Evolutionary conservation across 2,329 filamentous ascomycete genomes (phyloP).

Genomic region (Colletotrichum sp.): DNA sequence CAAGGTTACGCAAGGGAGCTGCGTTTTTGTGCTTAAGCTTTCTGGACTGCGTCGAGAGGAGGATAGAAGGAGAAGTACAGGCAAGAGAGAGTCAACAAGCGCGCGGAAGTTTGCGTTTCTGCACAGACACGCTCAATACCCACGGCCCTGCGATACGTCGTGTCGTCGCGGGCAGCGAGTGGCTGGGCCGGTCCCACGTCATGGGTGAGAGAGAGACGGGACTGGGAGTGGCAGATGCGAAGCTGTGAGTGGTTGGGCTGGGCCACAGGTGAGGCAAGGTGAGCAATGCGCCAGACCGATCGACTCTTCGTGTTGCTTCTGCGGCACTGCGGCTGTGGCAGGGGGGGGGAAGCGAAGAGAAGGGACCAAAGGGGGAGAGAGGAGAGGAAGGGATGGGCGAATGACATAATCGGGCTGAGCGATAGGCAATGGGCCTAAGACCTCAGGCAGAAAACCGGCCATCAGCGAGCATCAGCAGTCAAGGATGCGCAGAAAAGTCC

Average conservation of each 20-base stretch:
- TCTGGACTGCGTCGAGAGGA: not conserved
- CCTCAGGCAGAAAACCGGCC: not conserved
- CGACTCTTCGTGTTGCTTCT: not conserved
- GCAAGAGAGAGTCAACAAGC: not conserved
- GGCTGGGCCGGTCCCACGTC: not conserved
- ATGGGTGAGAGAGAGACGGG: not conserved
- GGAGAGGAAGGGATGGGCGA: not conserved
- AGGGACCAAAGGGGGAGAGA: not conserved
- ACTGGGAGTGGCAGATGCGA: not conserved
- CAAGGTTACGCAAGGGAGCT: not conserved
- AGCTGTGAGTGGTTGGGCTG: not conserved
- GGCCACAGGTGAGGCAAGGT: not conserved
- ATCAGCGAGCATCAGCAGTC: not conserved
- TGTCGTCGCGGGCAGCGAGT: not conserved
- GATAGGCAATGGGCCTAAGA: not conserved
- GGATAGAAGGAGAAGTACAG: not conserved
- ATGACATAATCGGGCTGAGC: constrained; percentile 10
- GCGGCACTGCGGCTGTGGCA: not conserved
- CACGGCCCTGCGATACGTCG: not conserved
- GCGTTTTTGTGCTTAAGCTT: not conserved
- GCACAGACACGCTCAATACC: not conserved
- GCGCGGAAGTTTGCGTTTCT: not conserved
- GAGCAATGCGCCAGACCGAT: not conserved
- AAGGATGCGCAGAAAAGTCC: not conserved
- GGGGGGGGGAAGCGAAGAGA: not conserved